Conservation (phyloP, 2,329 filamentous ascomycete genomes). For the Penicillium sp. region DNA sequence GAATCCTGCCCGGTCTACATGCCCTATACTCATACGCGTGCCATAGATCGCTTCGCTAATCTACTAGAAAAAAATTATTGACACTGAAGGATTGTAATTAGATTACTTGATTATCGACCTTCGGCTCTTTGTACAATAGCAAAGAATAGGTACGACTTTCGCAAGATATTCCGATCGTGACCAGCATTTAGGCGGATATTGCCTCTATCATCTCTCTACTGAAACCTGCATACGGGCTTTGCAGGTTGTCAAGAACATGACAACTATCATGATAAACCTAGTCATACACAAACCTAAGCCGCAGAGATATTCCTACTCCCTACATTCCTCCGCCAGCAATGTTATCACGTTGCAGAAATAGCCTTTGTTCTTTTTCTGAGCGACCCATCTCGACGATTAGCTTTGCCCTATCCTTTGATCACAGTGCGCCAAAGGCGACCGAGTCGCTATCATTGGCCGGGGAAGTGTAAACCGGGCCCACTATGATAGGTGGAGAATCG, state of each 20-base stretch:
- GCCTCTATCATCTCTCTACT: not conserved
- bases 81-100: not conserved
- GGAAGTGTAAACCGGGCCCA: not conserved
- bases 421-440: not conserved
- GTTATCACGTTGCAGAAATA: not conserved
- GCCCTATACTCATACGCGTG: not conserved
- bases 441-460: not conserved
- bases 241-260: not conserved
- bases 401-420: not conserved
- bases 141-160: not conserved
- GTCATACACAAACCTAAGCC: too few species aligned
- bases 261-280: not conserved
- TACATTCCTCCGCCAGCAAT: not conserved
- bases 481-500: not conserved
- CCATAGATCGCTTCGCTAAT: not conserved
- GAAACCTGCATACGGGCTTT: not conserved
- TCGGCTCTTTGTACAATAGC: not conserved
- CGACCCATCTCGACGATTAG: constrained; percentile 2
- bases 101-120: not conserved
- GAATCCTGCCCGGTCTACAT: too few species aligned
- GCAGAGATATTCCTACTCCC: not conserved
- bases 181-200: not conserved
- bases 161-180: constrained; percentile 1
- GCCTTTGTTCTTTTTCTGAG: not conserved
- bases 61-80: not conserved